A percentile compares a stretch with the other conserved stretches of the same genome.
phyloP scores from a whole-genome alignment of 228 moss, liverwort and hornwort genomes.

The Sphagnum fallax region DNA sequence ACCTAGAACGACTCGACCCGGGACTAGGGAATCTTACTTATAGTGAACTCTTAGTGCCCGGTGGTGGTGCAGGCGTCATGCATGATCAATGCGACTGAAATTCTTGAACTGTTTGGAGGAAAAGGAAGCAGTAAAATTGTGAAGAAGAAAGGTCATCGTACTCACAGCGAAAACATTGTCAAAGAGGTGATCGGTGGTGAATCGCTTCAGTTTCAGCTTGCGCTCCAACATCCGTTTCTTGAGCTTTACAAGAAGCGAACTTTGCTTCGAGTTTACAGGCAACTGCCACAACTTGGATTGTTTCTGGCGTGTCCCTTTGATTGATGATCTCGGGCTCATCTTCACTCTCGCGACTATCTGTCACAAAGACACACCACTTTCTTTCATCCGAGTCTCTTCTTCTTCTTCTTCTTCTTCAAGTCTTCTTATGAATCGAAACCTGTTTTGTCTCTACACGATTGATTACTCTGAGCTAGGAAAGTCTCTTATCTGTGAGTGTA shows the following conservation, averaged over 20 bases:
- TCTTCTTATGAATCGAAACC: too few species aligned
- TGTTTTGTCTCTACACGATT: too few species aligned
- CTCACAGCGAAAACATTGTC: constrained; percentile 48
- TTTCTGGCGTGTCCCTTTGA: constrained; percentile 24
- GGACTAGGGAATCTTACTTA: constrained; percentile 10
- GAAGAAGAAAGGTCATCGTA: too few species aligned
- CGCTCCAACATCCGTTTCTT: constrained; percentile 36
- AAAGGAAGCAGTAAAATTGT: too few species aligned
- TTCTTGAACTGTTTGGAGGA: too few species aligned
- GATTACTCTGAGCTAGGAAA: too few species aligned
- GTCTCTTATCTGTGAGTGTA: too few species aligned
- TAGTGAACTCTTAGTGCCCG: constrained; percentile 14
- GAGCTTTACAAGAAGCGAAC: constrained; percentile 29
- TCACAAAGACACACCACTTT: too few species aligned
- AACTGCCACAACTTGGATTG: constrained; percentile 54
- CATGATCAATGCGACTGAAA: too few species aligned
- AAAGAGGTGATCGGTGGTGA: constrained; percentile 43
- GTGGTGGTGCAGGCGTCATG: too few species aligned
- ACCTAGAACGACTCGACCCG: background rate
- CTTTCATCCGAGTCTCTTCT: too few species aligned
- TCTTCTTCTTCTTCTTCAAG: too few species aligned
- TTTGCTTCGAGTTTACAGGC: constrained; percentile 48
- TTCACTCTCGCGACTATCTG: constrained; percentile 56
- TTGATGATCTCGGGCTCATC: constrained; percentile 39
- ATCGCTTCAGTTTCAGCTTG: constrained; percentile 53